phyloP scores from a whole-genome alignment of 352 stramenopile species.

The Pythium monospermum region DNA sequence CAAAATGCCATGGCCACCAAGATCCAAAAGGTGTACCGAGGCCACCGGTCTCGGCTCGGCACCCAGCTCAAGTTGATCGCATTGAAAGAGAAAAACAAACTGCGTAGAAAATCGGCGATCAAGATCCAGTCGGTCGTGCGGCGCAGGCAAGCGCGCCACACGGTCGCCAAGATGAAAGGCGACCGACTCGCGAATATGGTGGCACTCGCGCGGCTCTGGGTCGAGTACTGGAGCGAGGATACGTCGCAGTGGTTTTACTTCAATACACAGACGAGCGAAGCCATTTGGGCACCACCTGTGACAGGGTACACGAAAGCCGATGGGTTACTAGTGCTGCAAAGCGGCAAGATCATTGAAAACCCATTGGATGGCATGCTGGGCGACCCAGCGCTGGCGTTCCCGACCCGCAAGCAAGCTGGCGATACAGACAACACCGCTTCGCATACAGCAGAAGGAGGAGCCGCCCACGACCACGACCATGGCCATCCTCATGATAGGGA shows the following conservation, averaged over 20 bases:
- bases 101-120: slow-evolving; percentile 44
- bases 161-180: slow-evolving; percentile 28
- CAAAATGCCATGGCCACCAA: slow-evolving; percentile 40
- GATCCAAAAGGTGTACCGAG: slow-evolving; percentile 72
- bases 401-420: slow-evolving; percentile 13
- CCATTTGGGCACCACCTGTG: slow-evolving; percentile 57
- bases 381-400: slow-evolving; percentile 23
- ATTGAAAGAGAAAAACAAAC: slow-evolving; percentile 50
- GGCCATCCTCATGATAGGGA: slow-evolving; percentile 8
- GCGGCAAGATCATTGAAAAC: slow-evolving; percentile 58
- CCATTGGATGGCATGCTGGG: slow-evolving; percentile 34
- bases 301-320: slow-evolving; percentile 72
- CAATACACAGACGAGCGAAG: slow-evolving; percentile 66
- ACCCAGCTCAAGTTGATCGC: slow-evolving; percentile 67
- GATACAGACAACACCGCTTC: not conserved
- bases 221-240: slow-evolving; percentile 80
- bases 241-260: slow-evolving; percentile 74
- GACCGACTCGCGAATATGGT: slow-evolving; percentile 37
- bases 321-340: slow-evolving; percentile 60
- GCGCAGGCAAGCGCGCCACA: slow-evolving; percentile 35
- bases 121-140: slow-evolving; percentile 64
- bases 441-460: too few relatives aligned
- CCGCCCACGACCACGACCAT: not conserved
- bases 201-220: slow-evolving; percentile 42
- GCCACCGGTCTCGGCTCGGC: slow-evolving; percentile 59